These are phyloP conservation scores for Cladosporium phlei DNA, from an alignment of 2,329 filamentous ascomycete species.

Conservation along the genomic window DNA sequence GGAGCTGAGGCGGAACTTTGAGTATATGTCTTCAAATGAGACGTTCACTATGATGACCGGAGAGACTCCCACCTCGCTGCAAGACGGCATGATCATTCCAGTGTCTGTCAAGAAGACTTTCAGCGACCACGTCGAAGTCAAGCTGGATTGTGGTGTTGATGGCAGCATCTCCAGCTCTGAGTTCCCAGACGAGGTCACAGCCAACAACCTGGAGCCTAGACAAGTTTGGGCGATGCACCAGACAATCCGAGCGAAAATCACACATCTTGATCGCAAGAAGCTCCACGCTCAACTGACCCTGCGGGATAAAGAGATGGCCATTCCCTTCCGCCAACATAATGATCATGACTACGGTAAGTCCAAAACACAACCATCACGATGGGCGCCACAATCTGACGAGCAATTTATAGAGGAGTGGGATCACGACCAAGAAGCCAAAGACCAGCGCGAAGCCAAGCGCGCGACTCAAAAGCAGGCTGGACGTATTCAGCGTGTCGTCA, in stretches of 20 bases:
- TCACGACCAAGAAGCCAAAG: conserved; percentile 56
- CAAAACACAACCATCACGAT: no score
- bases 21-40: conserved; percentile 64
- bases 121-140: conserved; percentile 87
- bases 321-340: conserved; percentile 63
- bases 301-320: conserved; percentile 72
- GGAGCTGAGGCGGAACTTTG: conserved; percentile 80
- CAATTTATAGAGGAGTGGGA: conserved; percentile 65
- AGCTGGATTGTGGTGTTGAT: conserved; percentile 90
- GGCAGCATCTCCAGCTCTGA: conserved; percentile 80
- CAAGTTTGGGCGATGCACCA: conserved; percentile 74
- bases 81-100: conserved; percentile 86
- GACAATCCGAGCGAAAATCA: conserved; percentile 80
- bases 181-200: conserved; percentile 64
- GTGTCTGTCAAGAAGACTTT: conserved; percentile 84
- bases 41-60: conserved; percentile 96
- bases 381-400: neutral
- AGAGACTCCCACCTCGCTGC: conserved; percentile 77
- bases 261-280: conserved; percentile 80
- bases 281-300: conserved; percentile 81
- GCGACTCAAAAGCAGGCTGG: conserved; percentile 77
- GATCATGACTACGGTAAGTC: conserved; percentile 54
- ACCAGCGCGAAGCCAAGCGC: conserved; percentile 71
- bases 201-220: conserved; percentile 43
- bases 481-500: conserved; percentile 89